Percentiles rank a stretch among this genome's conserved stretches.
Conservation (phyloP, 129 eudicot species). For the Artemisia argyi region DNA sequence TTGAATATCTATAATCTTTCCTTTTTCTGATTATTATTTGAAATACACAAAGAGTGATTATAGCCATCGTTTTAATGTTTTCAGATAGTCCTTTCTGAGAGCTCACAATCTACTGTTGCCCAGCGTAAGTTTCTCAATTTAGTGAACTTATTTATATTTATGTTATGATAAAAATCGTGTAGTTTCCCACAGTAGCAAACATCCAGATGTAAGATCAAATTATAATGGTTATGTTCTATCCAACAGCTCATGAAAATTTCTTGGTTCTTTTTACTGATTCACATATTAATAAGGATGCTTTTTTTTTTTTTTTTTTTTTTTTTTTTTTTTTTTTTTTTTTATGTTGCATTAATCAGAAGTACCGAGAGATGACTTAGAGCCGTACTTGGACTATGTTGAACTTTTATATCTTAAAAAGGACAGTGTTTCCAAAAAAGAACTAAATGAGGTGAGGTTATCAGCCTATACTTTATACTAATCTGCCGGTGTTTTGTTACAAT, state of each 20-base stretch:
- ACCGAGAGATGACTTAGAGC: constrained; percentile 58
- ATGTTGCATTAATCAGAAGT: constrained; percentile 39
- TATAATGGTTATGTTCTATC: too few species aligned
- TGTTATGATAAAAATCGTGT: too few species aligned
- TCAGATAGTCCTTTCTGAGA: constrained; percentile 75
- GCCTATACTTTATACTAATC: constrained; percentile 1
- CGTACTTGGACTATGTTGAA: constrained; percentile 83
- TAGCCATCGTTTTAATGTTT: neutral
- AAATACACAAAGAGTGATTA: neutral
- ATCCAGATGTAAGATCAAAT: too few species aligned
- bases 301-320: too few species aligned
- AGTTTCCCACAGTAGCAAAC: too few species aligned
- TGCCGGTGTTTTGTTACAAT: neutral
- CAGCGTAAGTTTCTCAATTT: constrained; percentile 43
- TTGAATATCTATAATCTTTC: too few species aligned
- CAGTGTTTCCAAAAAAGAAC: constrained; percentile 86
- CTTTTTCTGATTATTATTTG: neutral
- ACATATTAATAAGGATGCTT: neutral
- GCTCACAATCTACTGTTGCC: constrained; percentile 28
- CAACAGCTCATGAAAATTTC: too few species aligned
- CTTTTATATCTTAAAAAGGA: constrained; percentile 86
- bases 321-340: too few species aligned
- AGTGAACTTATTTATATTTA: too few species aligned
- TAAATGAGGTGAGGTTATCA: constrained; percentile 57
- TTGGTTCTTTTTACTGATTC: neutral